A percentile compares a stretch with the other conserved stretches of the same genome.
Conservation (phyloP, 768 basidiomycete species). For the Suillus weaverae region DNA sequence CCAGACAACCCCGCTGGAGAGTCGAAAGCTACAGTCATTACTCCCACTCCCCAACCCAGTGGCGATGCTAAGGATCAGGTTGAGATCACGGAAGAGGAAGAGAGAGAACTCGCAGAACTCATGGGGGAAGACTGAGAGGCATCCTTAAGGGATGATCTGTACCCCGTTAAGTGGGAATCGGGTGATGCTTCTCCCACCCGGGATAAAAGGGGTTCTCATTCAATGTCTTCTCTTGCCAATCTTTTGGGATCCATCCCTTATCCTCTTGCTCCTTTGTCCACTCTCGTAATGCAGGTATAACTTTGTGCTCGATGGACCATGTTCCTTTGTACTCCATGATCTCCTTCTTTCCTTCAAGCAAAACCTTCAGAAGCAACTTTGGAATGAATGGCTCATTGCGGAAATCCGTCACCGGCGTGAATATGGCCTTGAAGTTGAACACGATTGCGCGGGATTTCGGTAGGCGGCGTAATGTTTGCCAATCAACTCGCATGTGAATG, state of each 20-base stretch:
- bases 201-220: slow-evolving; percentile 54
- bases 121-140: slow-evolving; percentile 41
- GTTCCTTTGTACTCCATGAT: slow-evolving; percentile 48
- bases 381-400: slow-evolving; percentile 49
- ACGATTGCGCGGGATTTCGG: slow-evolving; percentile 48
- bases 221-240: slow-evolving; percentile 50
- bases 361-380: slow-evolving; percentile 42
- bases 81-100: slow-evolving; percentile 83
- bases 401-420: slow-evolving; percentile 48
- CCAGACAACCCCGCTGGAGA: slow-evolving; percentile 21
- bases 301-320: slow-evolving; percentile 41
- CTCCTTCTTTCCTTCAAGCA: slow-evolving; percentile 39
- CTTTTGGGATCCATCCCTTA: slow-evolving; percentile 43
- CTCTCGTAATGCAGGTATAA: slow-evolving; percentile 44
- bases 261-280: slow-evolving; percentile 53
- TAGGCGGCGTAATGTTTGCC: slow-evolving; percentile 53
- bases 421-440: slow-evolving; percentile 56
- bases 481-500: slow-evolving; percentile 50
- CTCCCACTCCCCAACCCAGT: slow-evolving; percentile 29
- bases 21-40: slow-evolving; percentile 18
- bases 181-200: slow-evolving; percentile 38
- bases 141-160: neutral
- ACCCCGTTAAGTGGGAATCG: slow-evolving; percentile 9
- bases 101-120: slow-evolving; percentile 83
- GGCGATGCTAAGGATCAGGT: slow-evolving; percentile 30